Base-by-base conservation (phyloP, 2,329 filamentous ascomycete genomes). In the Cercospora berteroae region DNA sequence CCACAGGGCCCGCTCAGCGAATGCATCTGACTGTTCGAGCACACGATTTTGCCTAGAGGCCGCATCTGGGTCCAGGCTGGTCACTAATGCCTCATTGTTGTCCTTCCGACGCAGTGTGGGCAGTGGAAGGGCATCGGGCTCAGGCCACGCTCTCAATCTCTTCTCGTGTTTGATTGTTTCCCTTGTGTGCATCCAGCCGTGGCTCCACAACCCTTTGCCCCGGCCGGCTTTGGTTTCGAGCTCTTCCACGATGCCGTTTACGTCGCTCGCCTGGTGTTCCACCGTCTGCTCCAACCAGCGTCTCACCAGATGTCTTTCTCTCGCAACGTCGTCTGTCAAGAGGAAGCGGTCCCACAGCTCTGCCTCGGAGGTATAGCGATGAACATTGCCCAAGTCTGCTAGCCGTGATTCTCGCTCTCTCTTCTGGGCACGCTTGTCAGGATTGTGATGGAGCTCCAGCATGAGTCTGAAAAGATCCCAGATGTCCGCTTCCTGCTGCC, bases 121-220 rank as follows among this genome's bases (percentile, higher is more conserved):
- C 83, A 83, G 74, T 83, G 89, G 70, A n/a, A 63, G 23, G 85
- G 77, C 58, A 87, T 84, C 39, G 86, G 85, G 67, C 66, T 73
- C 27, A 3, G 76, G 73, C 74, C 76, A 77, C 29, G 87, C 86
- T 67, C 91, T 87, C 71, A 95, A 81, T 66, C 90, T 89, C 82
- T 98, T 99, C 77, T 92, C 88, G 65, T 91, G 87, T 82, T 99
- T 99, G 79, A 99, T 93, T 58, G 90, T 89, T 67, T 92, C 88
- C 70, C 93, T 91, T 0, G 95, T 97, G 77, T 97, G 93, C 70
- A 97, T 87, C 92, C 94, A 97, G 48, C 94, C 94, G 77, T 93
- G 89, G 29, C 91, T 89, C 81, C 95, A 92, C 9, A 94, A 88
- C 60, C 94, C 92, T 60, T 82, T 80, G 9, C 91, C 90, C 74